Base-by-base conservation (phyloP, 805 yeast genomes). In the Hanseniaspora pseudoguilliermondii region DNA sequence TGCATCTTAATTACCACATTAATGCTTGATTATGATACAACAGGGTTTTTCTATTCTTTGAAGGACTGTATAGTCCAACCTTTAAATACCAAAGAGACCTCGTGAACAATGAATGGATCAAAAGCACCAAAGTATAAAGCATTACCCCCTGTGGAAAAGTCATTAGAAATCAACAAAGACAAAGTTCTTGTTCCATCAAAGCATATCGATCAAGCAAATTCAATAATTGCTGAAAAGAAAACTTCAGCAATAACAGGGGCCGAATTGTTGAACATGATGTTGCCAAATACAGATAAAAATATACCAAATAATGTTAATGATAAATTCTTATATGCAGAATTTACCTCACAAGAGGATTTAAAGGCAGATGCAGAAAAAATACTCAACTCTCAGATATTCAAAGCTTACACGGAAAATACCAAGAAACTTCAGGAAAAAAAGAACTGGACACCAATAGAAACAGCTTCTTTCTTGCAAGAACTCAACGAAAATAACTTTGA, bases 321-420 rank as follows among this genome's bases (percentile, higher is more conserved):
- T n/a, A 23, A 23, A 2, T 41, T 41, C 18, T 5, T 41, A 27
- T 41, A 41, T 41, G n/a, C 18, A 23, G 44, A 41, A 4, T 41
- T 41, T 13, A 27, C 44, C 15, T 41, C 44, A 2, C 32, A 15
- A 23, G 18, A 15, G 15, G 44, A 41, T 27, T 23, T 41, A 23
- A 23, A 41, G 15, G 23, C 49, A 32, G 49, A 46, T 46, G 23
- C 13, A 21, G 18, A 34, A 10, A 46, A 46, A 20, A 46, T 46
- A 8, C 27, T 46, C 1, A 34, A 20, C 13, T 46, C 49, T 13
- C 27, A 46, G 13, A 32, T 46, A 32, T 46, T 46, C 7, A 46
- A 32, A 58, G 39, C 58, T 54, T 54, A 49, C 46, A 36, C 57
- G 49, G 36, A 54, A 43, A 55, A 57, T 16, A 50, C 62, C 11